phyloP scores from a whole-genome alignment of 192 early-diverging fungal genomes.

The Podila epigama region DNA sequence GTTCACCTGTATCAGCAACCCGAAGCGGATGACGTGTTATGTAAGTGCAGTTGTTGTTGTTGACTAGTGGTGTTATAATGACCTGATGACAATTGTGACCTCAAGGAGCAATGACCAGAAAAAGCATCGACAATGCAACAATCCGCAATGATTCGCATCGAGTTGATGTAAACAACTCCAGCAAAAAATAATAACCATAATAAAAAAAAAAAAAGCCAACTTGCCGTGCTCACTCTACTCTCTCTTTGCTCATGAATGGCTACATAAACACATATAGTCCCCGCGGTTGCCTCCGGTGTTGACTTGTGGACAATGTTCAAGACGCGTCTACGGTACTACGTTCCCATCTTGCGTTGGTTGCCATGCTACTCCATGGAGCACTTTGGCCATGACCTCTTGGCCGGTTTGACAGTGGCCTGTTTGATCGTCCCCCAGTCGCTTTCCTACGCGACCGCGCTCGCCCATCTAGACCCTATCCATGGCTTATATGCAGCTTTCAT shows the following conservation, averaged over 20 bases:
- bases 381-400: slow-evolving; percentile 79
- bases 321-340: slow-evolving; percentile 87
- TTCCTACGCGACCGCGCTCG: slow-evolving; percentile 90
- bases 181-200: no score
- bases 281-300: slow-evolving; percentile 17
- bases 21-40: slow-evolving; percentile 31
- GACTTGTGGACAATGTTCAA: slow-evolving; percentile 55
- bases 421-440: slow-evolving; percentile 79
- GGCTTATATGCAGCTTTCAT: slow-evolving; percentile 91
- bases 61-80: no score
- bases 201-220: no score
- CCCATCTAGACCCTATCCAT: slow-evolving; percentile 84
- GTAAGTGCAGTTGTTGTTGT: no score
- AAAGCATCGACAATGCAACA: no score
- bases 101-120: no score
- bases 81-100: no score
- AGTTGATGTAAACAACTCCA: no score
- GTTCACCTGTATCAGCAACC: slow-evolving; percentile 42
- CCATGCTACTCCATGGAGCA: slow-evolving; percentile 74
- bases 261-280: not conserved
- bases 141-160: no score
- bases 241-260: not conserved
- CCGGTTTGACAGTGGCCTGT: slow-evolving; percentile 85
- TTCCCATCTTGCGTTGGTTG: slow-evolving; percentile 94
- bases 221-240: no score